Conservation (phyloP, 2,329 filamentous ascomycete species). For the Aspergillus bombycis region DNA sequence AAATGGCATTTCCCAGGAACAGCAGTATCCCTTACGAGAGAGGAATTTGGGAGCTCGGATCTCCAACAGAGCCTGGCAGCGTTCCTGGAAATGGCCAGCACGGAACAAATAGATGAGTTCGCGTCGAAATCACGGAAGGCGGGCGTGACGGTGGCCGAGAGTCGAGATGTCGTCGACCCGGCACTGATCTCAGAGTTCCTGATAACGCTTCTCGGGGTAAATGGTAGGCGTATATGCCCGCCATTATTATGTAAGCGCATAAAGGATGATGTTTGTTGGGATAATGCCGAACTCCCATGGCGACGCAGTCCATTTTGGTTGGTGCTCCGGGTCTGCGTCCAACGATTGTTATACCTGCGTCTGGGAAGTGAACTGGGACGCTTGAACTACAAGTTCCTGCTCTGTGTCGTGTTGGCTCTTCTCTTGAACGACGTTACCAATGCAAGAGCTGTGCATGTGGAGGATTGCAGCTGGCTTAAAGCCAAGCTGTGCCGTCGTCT, state of each 20-base stretch:
- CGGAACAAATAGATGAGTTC: constrained; percentile 58
- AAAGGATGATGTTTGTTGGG: constrained; percentile 63
- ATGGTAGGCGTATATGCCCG: constrained; percentile 48
- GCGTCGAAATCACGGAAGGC: constrained; percentile 58
- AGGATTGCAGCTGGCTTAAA: constrained; percentile 47
- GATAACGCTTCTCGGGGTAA: constrained; percentile 61
- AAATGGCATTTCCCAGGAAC: constrained; percentile 64
- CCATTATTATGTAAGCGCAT: constrained; percentile 59
- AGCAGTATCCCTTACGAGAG: constrained; percentile 51
- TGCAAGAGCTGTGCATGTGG: constrained; percentile 28
- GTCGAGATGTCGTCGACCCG: constrained; percentile 61
- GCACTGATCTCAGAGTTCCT: constrained; percentile 62
- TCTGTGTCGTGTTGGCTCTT: constrained; percentile 51
- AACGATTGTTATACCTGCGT: constrained; percentile 53
- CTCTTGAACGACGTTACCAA: constrained; percentile 48
- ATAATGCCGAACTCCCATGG: constrained; percentile 59
- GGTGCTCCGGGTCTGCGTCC: constrained; percentile 60
- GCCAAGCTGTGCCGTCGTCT: constrained; percentile 62
- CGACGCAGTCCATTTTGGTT: constrained; percentile 66
- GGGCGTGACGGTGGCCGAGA: constrained; percentile 52
- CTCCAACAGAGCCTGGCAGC: constrained; percentile 55
- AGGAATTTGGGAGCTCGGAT: constrained; percentile 38
- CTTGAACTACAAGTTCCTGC: constrained; percentile 60
- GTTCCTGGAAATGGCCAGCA: constrained; percentile 61
- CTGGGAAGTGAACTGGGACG: constrained; percentile 49